Evolutionary conservation across 2,329 filamentous ascomycete genomes (phyloP).

Genomic region (Fusarium equiseti): DNA sequence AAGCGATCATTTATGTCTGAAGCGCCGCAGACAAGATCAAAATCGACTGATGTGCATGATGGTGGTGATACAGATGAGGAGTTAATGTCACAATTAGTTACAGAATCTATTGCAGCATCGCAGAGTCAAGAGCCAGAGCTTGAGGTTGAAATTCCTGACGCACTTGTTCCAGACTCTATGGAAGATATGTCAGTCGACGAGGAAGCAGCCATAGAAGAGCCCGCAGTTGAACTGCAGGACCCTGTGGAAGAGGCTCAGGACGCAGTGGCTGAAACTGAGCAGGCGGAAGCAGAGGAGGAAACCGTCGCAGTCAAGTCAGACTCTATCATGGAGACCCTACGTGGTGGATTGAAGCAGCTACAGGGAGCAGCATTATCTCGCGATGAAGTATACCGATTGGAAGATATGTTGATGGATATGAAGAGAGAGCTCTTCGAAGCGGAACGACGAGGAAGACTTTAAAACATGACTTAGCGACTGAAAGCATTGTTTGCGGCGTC

Average conservation of each 20-base stretch:
- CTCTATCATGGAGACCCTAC: slow-evolving; percentile 51
- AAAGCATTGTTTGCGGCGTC: slow-evolving; percentile 40
- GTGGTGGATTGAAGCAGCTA: slow-evolving; percentile 66
- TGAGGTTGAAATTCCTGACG: slow-evolving; percentile 14
- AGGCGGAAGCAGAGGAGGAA: slow-evolving; percentile 11
- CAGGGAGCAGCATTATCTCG: slow-evolving; percentile 70
- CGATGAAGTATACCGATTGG: slow-evolving; percentile 76
- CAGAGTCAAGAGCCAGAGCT: slow-evolving; percentile 47
- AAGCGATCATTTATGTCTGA: slow-evolving; percentile 11
- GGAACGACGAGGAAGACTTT: slow-evolving; percentile 66
- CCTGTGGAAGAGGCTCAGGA: slow-evolving; percentile 6
- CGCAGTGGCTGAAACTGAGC: slow-evolving; percentile 3
- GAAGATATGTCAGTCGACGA: slow-evolving; percentile 24
- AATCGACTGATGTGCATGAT: slow-evolving; percentile 34
- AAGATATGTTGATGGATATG: slow-evolving; percentile 84
- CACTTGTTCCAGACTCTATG: slow-evolving; percentile 42
- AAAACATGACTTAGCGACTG: slow-evolving; percentile 30
- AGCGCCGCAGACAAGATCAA: slow-evolving; percentile 4
- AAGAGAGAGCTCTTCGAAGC: slow-evolving; percentile 80
- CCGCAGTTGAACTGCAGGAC: not conserved
- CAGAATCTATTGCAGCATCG: slow-evolving; percentile 56
- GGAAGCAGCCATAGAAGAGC: slow-evolving; percentile 1
- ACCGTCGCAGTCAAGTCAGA: slow-evolving; percentile 26
- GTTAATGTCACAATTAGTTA: slow-evolving; percentile 56
- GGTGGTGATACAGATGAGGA: slow-evolving; percentile 57